Evolutionary conservation across 768 basidiomycete genomes (phyloP), one percentile per base, ranked within the genome.

Genomic region (Lanmaoa rubissima): DNA sequence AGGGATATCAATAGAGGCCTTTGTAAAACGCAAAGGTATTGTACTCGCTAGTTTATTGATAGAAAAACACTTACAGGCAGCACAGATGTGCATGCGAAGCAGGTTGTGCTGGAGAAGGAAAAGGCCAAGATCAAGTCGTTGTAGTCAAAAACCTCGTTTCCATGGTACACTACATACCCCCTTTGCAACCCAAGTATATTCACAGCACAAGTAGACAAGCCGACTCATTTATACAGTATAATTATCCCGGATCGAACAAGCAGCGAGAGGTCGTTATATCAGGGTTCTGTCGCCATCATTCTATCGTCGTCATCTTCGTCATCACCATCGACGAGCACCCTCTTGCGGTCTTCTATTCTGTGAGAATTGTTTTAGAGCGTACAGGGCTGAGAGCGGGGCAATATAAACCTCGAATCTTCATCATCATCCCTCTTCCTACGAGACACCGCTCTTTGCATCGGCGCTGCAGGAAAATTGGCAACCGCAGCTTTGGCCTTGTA

Each of bases 1-100:
- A n/a, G 97, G 94, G 2, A 97, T 98, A 58, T 94, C 90, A 1
- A 81, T 97, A 11, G 96, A 98, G 69, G 96, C 95, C 3, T 86
- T 85, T 65, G 86, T 94, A 6, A 98, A 98, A 70, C 84, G 92
- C 57, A 86, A 84, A 82, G 90, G 92, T 90, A 60, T 38, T 75
- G 74, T 13, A 42, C 49, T 53, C 48, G 9, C 63, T 56, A 17
- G 13, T 21, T 46, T 42, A 32, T 53, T 36, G 47, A 31, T 26
- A 28, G 48, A 31, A 21, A 12, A 11, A 36, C 41, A 43, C 41
- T 63, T 26, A 65, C 50, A 19, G 48, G 32, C 26, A 35, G 52
- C 51, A n/a, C 67, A 93, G 91, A 89, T 60, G 82, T 93, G 43
- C 90, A 92, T 62, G 79, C 87, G 3, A 94, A 92, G 70, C 82